These are phyloP conservation scores for Porodaedalea pini DNA, from an alignment of 1,284 basidiomycete genomes.

Conservation along the genomic window DNA sequence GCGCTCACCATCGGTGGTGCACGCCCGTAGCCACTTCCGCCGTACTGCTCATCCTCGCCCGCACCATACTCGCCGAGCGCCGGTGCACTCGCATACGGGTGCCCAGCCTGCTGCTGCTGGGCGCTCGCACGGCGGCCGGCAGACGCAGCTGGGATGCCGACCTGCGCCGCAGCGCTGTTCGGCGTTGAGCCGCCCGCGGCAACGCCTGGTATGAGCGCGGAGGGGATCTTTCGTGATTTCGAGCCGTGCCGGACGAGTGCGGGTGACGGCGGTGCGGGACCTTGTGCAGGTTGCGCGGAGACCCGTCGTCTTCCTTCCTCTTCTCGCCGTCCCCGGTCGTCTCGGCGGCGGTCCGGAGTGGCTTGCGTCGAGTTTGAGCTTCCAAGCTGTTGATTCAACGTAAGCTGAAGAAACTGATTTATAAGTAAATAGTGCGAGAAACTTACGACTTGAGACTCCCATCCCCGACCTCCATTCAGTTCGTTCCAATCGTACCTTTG, in stretches of 20 bases:
- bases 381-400: constrained; percentile 28
- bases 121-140: constrained; percentile 57
- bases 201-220: constrained; percentile 44
- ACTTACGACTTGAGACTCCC: constrained; percentile 82
- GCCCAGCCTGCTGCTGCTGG: constrained; percentile 28
- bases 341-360: constrained; percentile 54
- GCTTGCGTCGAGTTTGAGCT: constrained; percentile 47
- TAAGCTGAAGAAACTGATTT: constrained; percentile 4
- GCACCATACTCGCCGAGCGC: constrained; percentile 3
- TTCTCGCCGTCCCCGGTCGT: constrained; percentile 47
- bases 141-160: constrained; percentile 63
- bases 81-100: constrained; percentile 16
- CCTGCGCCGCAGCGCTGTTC: constrained; percentile 68
- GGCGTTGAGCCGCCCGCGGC: constrained; percentile 55
- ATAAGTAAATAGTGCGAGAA: constrained; percentile 21
- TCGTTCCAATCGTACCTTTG: constrained; percentile 90
- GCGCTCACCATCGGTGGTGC: constrained; percentile 73
- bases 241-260: constrained; percentile 71
- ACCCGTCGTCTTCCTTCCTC: constrained; percentile 23
- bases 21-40: constrained; percentile 47
- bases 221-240: constrained; percentile 58
- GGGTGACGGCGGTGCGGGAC: constrained; percentile 50
- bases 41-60: constrained; percentile 7
- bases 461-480: constrained; percentile 88
- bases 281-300: constrained; percentile 32